Evolutionary conservation across 2,329 filamentous ascomycete genomes (phyloP).

Genomic region (Ophioceras dolichostomum): DNA sequence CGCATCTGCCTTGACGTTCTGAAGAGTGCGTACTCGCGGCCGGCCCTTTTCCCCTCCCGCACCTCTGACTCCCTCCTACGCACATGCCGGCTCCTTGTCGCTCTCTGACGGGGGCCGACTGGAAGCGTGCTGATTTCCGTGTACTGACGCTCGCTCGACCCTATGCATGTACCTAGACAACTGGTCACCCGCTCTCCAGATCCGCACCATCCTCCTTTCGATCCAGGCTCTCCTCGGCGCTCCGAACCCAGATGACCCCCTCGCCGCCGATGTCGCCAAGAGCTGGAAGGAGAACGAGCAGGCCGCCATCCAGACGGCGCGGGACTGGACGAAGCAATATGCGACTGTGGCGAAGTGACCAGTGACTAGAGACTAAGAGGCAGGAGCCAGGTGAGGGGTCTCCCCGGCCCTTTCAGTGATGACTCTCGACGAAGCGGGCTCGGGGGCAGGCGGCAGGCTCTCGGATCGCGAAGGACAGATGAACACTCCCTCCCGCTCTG

Average conservation of each 20-base stretch:
- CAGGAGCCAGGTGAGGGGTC: too few species aligned
- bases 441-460: too few species aligned
- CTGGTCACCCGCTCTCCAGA: constrained; percentile 97
- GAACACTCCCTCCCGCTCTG: too few species aligned
- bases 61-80: neutral
- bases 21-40: constrained; percentile 55
- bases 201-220: constrained; percentile 94
- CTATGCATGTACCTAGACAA: constrained; percentile 50
- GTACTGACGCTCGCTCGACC: neutral
- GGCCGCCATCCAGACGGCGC: constrained; percentile 82
- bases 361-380: too few species aligned
- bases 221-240: constrained; percentile 95
- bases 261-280: constrained; percentile 95
- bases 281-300: constrained; percentile 95
- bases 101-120: too few species aligned
- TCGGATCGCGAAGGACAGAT: too few species aligned
- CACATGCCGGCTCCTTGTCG: too few species aligned
- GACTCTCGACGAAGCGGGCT: too few species aligned
- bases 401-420: too few species aligned
- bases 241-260: constrained; percentile 95
- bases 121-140: too few species aligned
- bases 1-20: constrained; percentile 95
- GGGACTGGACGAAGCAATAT: constrained; percentile 81
- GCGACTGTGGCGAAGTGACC: constrained; percentile 41
- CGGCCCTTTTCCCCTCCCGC: neutral